Evolutionary conservation across 495 filamentous ascomycete genomes (phyloP).

Genomic region (Astrocystis sublimbata): DNA sequence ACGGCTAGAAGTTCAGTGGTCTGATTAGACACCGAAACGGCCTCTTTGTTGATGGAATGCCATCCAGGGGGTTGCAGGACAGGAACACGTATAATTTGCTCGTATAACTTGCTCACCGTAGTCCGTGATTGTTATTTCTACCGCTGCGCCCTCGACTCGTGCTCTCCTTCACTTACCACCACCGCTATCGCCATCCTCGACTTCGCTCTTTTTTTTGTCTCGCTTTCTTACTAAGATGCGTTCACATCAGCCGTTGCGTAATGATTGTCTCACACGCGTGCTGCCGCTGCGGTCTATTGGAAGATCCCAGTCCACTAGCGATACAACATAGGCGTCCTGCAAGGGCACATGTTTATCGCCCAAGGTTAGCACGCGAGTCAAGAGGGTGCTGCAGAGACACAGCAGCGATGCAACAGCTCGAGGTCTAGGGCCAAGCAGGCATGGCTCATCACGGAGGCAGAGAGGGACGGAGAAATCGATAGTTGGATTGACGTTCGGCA

Average conservation of each 20-base stretch:
- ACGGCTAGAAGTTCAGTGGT: constrained; percentile 15
- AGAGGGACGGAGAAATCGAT: constrained; percentile 1
- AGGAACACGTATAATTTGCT: constrained; percentile 18
- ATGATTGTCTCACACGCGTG: neutral
- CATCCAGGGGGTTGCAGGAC: constrained; percentile 15
- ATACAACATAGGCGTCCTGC: neutral
- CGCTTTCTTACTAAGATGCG: neutral
- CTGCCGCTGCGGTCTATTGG: neutral
- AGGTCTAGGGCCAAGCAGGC: constrained; percentile 6
- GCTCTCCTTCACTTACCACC: neutral
- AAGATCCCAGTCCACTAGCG: constrained; percentile 3
- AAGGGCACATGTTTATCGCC: constrained; percentile 4
- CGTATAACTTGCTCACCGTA: constrained; percentile 18
- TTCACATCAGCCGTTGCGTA: neutral
- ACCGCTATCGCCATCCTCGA: no score
- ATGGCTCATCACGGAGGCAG: constrained; percentile 7
- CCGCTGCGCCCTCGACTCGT: constrained; percentile 6
- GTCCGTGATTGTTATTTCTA: neutral
- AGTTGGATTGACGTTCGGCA: constrained; percentile 2
- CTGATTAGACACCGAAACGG: constrained; percentile 16
- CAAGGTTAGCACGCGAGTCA: constrained; percentile 3
- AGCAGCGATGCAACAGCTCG: constrained; percentile 10
- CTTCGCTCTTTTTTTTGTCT: no score
- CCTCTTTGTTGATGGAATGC: constrained; percentile 15
- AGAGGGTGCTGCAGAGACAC: constrained; percentile 10